These are phyloP conservation scores for Blastosporella zonata DNA, from an alignment of 1,284 basidiomycete genomes.

Conservation along the genomic window DNA sequence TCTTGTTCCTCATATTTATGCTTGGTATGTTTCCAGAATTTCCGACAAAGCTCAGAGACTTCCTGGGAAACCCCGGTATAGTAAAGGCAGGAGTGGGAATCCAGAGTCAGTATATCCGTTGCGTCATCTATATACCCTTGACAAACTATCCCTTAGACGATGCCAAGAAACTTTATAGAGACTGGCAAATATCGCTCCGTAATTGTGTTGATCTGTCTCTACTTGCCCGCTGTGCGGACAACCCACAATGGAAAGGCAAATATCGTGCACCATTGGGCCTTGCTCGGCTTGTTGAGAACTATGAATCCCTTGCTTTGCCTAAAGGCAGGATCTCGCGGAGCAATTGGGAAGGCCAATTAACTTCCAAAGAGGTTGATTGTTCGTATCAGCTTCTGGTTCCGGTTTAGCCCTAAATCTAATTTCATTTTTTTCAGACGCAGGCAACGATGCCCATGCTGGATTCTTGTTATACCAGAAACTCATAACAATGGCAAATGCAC, in stretches of 20 bases:
- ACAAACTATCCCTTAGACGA: slow-evolving; percentile 46
- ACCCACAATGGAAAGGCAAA: slow-evolving; percentile 62
- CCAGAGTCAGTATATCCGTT: slow-evolving; percentile 41
- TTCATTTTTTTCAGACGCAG: slow-evolving; percentile 53
- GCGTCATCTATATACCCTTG: slow-evolving; percentile 5
- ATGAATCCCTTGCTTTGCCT: slow-evolving; percentile 45
- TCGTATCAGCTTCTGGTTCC: slow-evolving; percentile 24
- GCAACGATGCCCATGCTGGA: slow-evolving; percentile 66
- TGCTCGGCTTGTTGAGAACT: slow-evolving; percentile 55
- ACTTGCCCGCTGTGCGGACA: slow-evolving; percentile 67
- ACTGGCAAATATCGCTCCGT: slow-evolving; percentile 46
- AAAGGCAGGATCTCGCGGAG: slow-evolving; percentile 62
- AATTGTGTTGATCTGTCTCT: slow-evolving; percentile 67
- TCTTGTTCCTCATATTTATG: slow-evolving; percentile 1
- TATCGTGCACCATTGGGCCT: slow-evolving; percentile 57
- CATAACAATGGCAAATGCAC: slow-evolving; percentile 34
- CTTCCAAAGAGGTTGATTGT: slow-evolving; percentile 55
- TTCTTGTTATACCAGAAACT: slow-evolving; percentile 48
- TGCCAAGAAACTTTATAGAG: slow-evolving; percentile 56
- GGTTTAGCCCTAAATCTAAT: slow-evolving; percentile 3
- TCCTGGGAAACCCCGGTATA: slow-evolving; percentile 49
- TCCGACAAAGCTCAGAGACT: slow-evolving; percentile 44
- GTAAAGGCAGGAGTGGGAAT: slow-evolving; percentile 71
- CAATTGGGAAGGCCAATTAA: slow-evolving; percentile 62
- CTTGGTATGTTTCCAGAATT: slow-evolving; percentile 40